Percentiles rank a stretch among this genome's conserved stretches.
Evolutionary conservation across 2,329 filamentous ascomycete genomes (phyloP).

Genomic region (Beauveria bassiana): DNA sequence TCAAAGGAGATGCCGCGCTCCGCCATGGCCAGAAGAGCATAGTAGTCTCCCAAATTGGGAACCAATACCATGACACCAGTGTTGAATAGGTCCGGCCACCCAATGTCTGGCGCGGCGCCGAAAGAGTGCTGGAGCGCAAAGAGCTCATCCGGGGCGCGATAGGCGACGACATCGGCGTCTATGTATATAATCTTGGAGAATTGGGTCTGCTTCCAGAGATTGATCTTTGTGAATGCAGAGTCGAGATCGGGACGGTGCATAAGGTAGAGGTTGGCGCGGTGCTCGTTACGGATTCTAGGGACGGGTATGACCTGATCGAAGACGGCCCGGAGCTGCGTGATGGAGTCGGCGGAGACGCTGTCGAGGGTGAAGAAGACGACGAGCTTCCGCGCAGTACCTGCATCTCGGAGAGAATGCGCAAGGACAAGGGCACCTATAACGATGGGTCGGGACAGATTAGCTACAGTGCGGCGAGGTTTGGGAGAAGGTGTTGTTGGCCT

Average conservation of each 20-base stretch:
- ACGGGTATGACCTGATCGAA: conserved; percentile 89
- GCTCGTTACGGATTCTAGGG: conserved; percentile 66
- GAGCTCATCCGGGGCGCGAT: conserved; percentile 86
- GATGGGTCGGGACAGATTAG: conserved; percentile 7
- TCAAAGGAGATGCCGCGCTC: conserved; percentile 88
- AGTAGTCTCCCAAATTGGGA: conserved; percentile 81
- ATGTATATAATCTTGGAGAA: conserved; percentile 92
- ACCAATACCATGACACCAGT: conserved; percentile 91
- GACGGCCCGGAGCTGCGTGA: conserved; percentile 72
- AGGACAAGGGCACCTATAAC: conserved; percentile 79
- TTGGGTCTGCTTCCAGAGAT: conserved; percentile 83
- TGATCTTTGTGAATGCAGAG: conserved; percentile 93
- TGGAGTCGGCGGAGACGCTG: conserved; percentile 63
- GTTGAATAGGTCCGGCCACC: conserved; percentile 98
- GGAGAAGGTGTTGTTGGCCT: conserved; percentile 8
- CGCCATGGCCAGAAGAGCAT: conserved; percentile 76
- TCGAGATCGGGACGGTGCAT: conserved; percentile 89
- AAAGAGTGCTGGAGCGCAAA: conserved; percentile 58
- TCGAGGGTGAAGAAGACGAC: conserved; percentile 78
- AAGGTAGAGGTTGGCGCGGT: conserved; percentile 74
- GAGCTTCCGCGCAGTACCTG: conserved; percentile 76
- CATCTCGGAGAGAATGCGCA: conserved; percentile 89
- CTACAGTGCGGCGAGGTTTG: conserved; percentile 15
- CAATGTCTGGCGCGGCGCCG: conserved; percentile 81
- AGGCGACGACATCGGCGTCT: conserved; percentile 86